phyloP scores from a whole-genome alignment of 768 basidiomycete species.

The Leccinum imitatum region DNA sequence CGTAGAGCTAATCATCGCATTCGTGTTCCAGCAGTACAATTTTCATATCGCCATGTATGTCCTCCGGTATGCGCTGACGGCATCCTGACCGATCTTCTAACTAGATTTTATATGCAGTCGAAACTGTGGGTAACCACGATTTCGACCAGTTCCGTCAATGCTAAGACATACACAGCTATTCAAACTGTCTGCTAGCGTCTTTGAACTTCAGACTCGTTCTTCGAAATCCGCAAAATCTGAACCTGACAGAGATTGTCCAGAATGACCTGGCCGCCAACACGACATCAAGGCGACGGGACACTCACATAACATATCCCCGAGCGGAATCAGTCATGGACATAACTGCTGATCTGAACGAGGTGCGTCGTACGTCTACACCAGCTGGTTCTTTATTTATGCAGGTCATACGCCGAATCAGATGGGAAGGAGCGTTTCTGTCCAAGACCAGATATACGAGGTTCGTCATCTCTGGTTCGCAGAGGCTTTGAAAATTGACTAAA shows the following conservation, averaged over 20 bases:
- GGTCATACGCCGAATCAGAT: not conserved
- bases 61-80: not conserved
- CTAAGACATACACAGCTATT: not conserved
- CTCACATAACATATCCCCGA: not conserved
- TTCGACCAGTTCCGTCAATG: not conserved
- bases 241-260: not conserved
- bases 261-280: not conserved
- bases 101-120: not conserved
- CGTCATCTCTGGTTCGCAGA: not conserved
- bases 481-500: not conserved
- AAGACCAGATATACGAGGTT: not conserved
- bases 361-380: not conserved
- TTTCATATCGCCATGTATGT: conserved; percentile 25
- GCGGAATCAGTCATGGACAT: not conserved
- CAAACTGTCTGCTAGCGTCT: not conserved
- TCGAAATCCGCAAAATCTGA: not conserved
- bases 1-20: conserved; percentile 18
- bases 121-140: not conserved
- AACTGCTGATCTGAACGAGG: not conserved
- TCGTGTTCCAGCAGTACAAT: not conserved
- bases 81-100: too few species aligned
- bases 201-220: not conserved
- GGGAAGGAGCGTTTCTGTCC: not conserved
- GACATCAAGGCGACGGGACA: not conserved
- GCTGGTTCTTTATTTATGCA: too few species aligned